Evolutionary conservation across 192 early-diverging fungal species (phyloP).

Genomic region (Dissophora ornata): DNA sequence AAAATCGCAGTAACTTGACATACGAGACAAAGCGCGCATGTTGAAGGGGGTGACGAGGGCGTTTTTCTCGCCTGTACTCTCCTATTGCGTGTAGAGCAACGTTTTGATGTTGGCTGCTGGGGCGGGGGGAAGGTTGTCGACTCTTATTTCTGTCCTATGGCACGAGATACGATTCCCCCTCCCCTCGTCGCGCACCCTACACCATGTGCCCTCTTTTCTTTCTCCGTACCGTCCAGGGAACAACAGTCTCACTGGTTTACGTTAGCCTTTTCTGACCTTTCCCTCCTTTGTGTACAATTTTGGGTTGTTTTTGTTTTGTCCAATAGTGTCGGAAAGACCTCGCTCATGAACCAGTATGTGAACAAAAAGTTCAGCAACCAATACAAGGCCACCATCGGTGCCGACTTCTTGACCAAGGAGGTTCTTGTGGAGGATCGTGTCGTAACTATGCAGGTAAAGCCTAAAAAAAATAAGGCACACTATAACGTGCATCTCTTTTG

Average conservation of each 20-base stretch:
- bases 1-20: constrained; percentile 23
- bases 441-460: constrained; percentile 91
- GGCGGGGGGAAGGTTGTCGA: no score
- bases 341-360: constrained; percentile 99
- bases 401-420: constrained; percentile 99
- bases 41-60: neutral
- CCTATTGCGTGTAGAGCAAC: no score
- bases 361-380: constrained; percentile 96
- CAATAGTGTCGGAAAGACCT: constrained; percentile 93
- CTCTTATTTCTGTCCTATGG: constrained; percentile 27
- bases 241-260: neutral
- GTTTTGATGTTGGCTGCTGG: no score
- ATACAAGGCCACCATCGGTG: constrained; percentile 99
- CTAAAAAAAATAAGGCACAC: constrained; percentile 1
- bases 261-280: neutral
- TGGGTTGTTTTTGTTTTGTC: constrained; percentile 1
- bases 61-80: neutral
- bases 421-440: constrained; percentile 90
- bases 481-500: no score
- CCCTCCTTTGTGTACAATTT: no score
- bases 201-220: constrained; percentile 11
- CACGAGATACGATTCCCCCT: constrained; percentile 2
- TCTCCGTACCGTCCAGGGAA: constrained; percentile 1
- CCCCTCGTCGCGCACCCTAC: neutral
- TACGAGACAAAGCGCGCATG: neutral